Evolutionary conservation across 1,139 yeast genomes (phyloP), one percentile per base, ranked within the genome.

Genomic region (Geotrichum australiense): DNA sequence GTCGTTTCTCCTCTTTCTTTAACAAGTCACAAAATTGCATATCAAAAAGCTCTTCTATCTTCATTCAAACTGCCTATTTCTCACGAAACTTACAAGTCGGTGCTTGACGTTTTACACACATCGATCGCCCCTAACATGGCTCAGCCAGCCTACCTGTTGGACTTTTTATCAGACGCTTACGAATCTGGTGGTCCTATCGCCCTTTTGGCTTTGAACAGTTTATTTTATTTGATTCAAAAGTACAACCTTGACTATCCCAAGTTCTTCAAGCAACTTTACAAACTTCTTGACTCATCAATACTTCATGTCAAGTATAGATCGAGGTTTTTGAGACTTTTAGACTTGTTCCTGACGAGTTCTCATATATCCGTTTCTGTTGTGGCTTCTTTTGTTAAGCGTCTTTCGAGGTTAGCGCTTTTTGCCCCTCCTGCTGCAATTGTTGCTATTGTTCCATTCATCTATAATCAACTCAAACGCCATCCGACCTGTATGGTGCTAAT

Each of bases 371-470:
- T 93, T 2, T 70, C 78, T 22, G 68, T 89, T 47, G 80, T 87
- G 33, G 96, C 97, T 0, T 82, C 96, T 0, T 87, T 91, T 61
- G 81, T 91, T 57, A 91, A 91, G 61, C 75, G 74, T 53, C 64
- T 91, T 53, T 80, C 95, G 1, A 71, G 94, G 44, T 68, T 89
- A 41, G 70, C 93, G 0, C 59, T 89, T 34, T 70, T 76, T n/a
- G 80, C 94, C 1, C 85, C 94, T 32, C 95, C 97, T 2, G 75
- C 95, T 0, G 96, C 96, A 2, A 78, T 84, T 35, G 94, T 91
- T 20, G 76, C 86, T 7, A 73, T 85, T 22, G 73, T 91, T 23
- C 98, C 98, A n/a, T 85, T 91, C 59, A 73, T 87, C 18, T 91
- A 91, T 64, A 91, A 91, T 61, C 71, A 87, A 51, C 65, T 93